These are phyloP conservation scores for Irpex lacteus DNA, from an alignment of 1,284 basidiomycete species.

Conservation along the genomic window DNA sequence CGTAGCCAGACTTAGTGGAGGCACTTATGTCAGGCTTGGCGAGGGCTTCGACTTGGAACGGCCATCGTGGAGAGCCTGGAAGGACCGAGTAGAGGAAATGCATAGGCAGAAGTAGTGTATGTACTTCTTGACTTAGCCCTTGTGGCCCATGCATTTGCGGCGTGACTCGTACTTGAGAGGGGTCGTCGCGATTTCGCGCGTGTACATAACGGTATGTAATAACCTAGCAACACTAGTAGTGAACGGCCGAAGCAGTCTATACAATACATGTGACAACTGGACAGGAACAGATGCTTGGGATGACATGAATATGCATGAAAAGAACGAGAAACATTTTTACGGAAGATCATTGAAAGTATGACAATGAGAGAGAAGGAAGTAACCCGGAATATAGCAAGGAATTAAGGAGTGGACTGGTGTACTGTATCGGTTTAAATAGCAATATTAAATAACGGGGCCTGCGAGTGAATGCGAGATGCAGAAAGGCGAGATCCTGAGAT, in stretches of 20 bases:
- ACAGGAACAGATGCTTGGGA: not conserved
- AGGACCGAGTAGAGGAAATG: slow-evolving; percentile 27
- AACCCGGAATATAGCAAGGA: not conserved
- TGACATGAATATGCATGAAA: not conserved
- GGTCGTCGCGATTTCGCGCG: too few relatives aligned
- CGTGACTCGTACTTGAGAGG: too few relatives aligned
- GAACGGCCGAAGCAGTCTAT: not conserved
- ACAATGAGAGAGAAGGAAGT: not conserved
- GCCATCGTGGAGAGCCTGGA: slow-evolving; percentile 53
- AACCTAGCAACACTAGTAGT: not conserved
- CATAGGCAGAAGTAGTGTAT: not conserved
- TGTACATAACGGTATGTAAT: not conserved
- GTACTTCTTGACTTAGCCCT: not conserved
- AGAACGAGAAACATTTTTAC: not conserved
- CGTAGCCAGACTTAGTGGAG: slow-evolving; percentile 64
- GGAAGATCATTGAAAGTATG: not conserved
- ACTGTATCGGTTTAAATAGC: not conserved
- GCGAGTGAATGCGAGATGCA: not conserved
- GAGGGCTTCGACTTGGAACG: slow-evolving; percentile 58
- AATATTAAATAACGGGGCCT: not conserved
- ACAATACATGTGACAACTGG: not conserved
- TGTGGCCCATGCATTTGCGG: too few relatives aligned
- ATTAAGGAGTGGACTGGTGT: not conserved
- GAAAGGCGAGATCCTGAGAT: not conserved
- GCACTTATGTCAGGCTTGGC: slow-evolving; percentile 51